Conservation (phyloP, 139 green algal species). For the Chlorella sorokiniana region DNA sequence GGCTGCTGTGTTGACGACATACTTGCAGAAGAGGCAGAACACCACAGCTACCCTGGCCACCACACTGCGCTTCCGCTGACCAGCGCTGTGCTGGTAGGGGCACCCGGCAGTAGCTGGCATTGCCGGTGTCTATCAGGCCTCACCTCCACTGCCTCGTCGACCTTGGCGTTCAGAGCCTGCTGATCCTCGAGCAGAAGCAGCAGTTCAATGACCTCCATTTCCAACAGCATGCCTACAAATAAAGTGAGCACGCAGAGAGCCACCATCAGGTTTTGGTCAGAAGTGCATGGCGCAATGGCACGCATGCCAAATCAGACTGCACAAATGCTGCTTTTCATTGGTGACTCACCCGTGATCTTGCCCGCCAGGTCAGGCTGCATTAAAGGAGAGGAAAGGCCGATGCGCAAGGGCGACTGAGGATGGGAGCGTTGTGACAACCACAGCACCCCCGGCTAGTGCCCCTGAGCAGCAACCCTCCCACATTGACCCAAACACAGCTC, state of each 20-base stretch:
- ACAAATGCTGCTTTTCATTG: too few relatives aligned
- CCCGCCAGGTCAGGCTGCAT: slow-evolving; percentile 82
- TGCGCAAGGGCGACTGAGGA: neutral
- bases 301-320: too few relatives aligned
- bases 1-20: too few relatives aligned
- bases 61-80: neutral
- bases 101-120: neutral
- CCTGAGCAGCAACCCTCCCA: neutral
- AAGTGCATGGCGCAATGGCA: too few relatives aligned
- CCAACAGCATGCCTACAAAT: slow-evolving; percentile 96
- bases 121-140: neutral
- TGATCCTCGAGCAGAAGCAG: slow-evolving; percentile 84
- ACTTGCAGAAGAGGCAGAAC: too few relatives aligned
- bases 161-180: slow-evolving; percentile 79
- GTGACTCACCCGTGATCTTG: slow-evolving; percentile 97
- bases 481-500: neutral
- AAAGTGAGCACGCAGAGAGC: too few relatives aligned
- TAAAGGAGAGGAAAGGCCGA: neutral
- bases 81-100: neutral
- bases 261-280: too few relatives aligned
- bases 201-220: slow-evolving; percentile 94
- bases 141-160: slow-evolving; percentile 88
- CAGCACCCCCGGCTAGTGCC: neutral
- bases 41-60: too few relatives aligned
- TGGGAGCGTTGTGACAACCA: neutral